Percentiles rank a stretch among this genome's conserved stretches.
Conservation (phyloP, 2,329 filamentous ascomycete species). For the Paraphaeosphaeria minitans region DNA sequence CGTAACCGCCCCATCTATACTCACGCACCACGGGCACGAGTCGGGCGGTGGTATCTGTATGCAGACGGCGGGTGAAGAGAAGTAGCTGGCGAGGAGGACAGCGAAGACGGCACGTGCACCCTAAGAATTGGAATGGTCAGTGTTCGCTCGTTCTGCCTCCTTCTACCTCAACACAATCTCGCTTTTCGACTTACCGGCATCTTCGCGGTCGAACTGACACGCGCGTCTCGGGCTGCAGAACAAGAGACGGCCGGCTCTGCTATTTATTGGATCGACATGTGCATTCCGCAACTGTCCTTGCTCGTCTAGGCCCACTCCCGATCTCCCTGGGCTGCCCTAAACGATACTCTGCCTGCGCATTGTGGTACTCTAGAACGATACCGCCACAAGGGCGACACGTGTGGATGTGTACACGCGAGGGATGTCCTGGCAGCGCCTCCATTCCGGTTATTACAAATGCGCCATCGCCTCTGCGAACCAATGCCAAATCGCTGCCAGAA, state of each 20-base stretch:
- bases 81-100: neutral
- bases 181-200: conserved; percentile 12
- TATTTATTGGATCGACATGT: conserved; percentile 1
- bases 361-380: neutral
- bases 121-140: conserved; percentile 4
- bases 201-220: conserved; percentile 2
- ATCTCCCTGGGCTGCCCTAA: neutral
- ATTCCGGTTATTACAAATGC: neutral
- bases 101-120: conserved; percentile 9
- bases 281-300: conserved; percentile 8
- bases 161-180: neutral
- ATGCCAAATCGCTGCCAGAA: too few relatives aligned
- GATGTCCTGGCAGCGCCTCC: conserved; percentile 4
- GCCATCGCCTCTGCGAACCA: too few relatives aligned
- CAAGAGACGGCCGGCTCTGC: neutral
- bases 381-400: conserved; percentile 12
- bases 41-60: conserved; percentile 6
- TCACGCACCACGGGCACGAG: conserved; percentile 12
- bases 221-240: neutral
- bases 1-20: conserved; percentile 4
- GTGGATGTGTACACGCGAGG: conserved; percentile 4
- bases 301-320: conserved; percentile 2
- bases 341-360: neutral
- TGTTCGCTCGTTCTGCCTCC: neutral
- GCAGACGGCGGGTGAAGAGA: conserved; percentile 1